Conservation (phyloP, 1,284 basidiomycete genomes). For the Taiwanofungus camphoratus region DNA sequence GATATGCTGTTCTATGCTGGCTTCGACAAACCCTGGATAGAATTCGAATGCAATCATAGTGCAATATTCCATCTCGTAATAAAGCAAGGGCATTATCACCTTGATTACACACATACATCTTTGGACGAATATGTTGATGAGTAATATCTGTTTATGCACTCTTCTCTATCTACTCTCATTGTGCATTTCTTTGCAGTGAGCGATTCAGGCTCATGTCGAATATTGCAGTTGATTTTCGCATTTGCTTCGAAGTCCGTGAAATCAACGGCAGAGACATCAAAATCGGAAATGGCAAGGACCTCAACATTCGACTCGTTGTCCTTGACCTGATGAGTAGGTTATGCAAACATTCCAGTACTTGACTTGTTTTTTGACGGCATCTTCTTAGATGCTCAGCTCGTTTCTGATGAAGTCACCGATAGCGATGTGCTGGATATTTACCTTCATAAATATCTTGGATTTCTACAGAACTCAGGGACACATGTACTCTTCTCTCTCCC, state of each 20-base stretch:
- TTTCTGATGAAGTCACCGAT: conserved; percentile 6
- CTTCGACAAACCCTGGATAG: conserved; percentile 20
- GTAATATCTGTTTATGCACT: not conserved
- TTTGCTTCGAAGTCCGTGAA: conserved; percentile 14
- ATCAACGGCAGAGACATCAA: conserved; percentile 18
- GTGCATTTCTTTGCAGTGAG: too few species aligned
- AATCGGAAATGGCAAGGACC: conserved; percentile 17
- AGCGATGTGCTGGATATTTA: conserved; percentile 17
- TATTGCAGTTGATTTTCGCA: conserved; percentile 18
- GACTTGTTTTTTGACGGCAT: not conserved
- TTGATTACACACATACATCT: conserved; percentile 6
- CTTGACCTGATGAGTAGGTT: conserved; percentile 14
- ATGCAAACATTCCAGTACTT: too few species aligned
- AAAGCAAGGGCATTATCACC: conserved; percentile 15
- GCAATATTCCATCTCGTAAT: conserved; percentile 20
- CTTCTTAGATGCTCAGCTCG: conserved; percentile 7
- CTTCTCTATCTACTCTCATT: not conserved
- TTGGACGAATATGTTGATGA: conserved; percentile 1
- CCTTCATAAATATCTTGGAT: conserved; percentile 19
- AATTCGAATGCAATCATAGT: conserved; percentile 27
- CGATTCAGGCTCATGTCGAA: conserved; percentile 5
- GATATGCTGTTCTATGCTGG: conserved; percentile 18
- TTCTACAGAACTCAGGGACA: conserved; percentile 23
- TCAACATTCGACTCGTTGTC: conserved; percentile 21
- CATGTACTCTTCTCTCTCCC: conserved; percentile 27